phyloP scores from a whole-genome alignment of 495 filamentous ascomycete genomes.

The Hypoxylon cercidicola region DNA sequence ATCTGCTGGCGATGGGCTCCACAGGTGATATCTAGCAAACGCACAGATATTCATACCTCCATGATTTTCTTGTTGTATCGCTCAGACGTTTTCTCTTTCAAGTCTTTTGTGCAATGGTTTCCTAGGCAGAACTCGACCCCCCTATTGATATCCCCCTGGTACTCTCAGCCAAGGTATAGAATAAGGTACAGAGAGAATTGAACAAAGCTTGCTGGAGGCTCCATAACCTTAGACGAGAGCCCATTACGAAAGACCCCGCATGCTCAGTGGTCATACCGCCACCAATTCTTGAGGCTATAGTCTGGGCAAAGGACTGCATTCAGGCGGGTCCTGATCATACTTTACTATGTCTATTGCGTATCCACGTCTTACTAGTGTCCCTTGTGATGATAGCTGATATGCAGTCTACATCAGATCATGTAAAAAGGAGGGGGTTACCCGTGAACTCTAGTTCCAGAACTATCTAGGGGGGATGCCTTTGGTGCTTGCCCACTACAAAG shows the following conservation, averaged over 20 bases:
- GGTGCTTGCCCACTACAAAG: too few species aligned
- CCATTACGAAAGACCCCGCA: constrained; percentile 7
- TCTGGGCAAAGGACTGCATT: not conserved
- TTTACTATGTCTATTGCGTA: constrained; percentile 18
- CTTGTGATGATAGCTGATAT: constrained; percentile 6
- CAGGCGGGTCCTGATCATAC: constrained; percentile 1
- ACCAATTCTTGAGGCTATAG: constrained; percentile 3
- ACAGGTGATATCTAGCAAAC: constrained; percentile 4
- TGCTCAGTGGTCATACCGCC: constrained; percentile 8
- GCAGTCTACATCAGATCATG: constrained; percentile 14
- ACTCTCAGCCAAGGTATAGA: not conserved
- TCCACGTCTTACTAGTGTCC: constrained; percentile 5
- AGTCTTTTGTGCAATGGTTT: not conserved
- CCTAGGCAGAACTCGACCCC: constrained; percentile 1
- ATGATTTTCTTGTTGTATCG: not conserved
- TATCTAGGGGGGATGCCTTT: not conserved
- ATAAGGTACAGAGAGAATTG: not conserved
- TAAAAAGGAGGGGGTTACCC: not conserved
- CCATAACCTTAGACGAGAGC: not conserved
- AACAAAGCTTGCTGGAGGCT: not conserved
- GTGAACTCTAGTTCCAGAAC: not conserved
- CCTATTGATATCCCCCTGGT: not conserved
- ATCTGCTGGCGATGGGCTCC: constrained; percentile 29
- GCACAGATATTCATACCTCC: not conserved
- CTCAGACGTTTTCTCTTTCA: not conserved